These are phyloP conservation scores for Botrytis fabae DNA, from an alignment of 2,329 filamentous ascomycete genomes.

Conservation along the genomic window DNA sequence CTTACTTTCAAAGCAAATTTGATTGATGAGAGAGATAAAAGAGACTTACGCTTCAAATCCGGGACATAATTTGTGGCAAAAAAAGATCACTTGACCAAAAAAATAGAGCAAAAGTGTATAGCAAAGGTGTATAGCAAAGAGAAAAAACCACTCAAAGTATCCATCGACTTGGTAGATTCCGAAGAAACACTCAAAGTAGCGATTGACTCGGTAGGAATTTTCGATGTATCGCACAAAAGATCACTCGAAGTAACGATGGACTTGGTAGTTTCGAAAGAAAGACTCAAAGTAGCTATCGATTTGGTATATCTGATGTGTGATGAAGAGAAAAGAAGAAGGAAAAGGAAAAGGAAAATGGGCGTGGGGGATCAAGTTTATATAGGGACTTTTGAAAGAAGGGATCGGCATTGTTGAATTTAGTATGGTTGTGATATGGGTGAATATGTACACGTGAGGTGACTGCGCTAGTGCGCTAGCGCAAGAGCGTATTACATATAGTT, in stretches of 20 bases:
- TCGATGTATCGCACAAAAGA: neutral
- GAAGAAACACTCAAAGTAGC: constrained; percentile 14
- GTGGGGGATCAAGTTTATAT: neutral
- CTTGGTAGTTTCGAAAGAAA: neutral
- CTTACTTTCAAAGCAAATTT: neutral
- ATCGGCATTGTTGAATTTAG: neutral
- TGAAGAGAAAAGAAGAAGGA: neutral
- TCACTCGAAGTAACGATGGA: constrained; percentile 1
- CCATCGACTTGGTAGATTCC: constrained; percentile 10
- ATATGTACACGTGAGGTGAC: no score
- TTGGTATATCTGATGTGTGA: neutral
- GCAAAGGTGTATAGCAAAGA: neutral
- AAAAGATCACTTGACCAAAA: constrained; percentile 13
- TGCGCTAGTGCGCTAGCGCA: no score
- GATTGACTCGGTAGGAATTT: neutral
- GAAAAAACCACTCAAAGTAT: constrained; percentile 7
- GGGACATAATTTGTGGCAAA: constrained; percentile 3
- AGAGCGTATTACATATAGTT: no score
- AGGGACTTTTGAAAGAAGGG: no score
- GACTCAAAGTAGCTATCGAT: neutral
- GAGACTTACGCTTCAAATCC: neutral
- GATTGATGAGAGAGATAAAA: no score
- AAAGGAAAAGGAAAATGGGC: neutral
- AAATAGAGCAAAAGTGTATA: neutral
- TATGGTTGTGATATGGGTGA: neutral